Conservation (phyloP, 495 filamentous ascomycete species). For the Gamarada debralockiae region DNA sequence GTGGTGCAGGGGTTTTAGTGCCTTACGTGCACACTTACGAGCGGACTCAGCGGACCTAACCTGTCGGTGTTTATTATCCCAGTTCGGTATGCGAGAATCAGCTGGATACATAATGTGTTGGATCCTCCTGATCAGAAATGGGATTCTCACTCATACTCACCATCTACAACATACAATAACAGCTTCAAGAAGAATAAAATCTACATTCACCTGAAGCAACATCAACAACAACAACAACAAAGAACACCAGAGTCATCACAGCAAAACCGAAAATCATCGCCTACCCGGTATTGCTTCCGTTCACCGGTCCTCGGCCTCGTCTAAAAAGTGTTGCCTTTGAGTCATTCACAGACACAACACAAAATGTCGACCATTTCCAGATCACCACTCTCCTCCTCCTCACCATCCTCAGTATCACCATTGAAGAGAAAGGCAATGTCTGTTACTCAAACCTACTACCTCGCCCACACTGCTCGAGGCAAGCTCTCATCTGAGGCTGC, state of each 20-base stretch:
- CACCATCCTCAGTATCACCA: conserved; percentile 20
- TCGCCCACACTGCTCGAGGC: conserved; percentile 89
- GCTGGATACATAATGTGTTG: too few relatives aligned
- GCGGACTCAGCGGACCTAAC: too few relatives aligned
- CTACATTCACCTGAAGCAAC: too few relatives aligned
- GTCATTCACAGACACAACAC: conserved; percentile 13
- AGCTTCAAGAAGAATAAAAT: too few relatives aligned
- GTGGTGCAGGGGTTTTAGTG: too few relatives aligned
- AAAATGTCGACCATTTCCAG: conserved; percentile 28
- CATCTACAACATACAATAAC: too few relatives aligned
- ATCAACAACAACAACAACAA: too few relatives aligned
- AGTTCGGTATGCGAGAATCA: too few relatives aligned
- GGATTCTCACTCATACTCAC: too few relatives aligned
- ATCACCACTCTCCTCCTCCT: conserved; percentile 24
- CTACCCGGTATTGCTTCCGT: neutral
- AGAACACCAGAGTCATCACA: neutral
- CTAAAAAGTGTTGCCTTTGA: conserved; percentile 21
- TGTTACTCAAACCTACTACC: conserved; percentile 95
- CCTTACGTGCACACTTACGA: too few relatives aligned
- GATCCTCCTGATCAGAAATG: too few relatives aligned
- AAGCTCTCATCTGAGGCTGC: conserved; percentile 93
- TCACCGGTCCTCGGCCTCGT: conserved; percentile 12
- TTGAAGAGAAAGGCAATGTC: conserved; percentile 71
- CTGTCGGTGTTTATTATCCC: too few relatives aligned
- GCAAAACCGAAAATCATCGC: neutral